Base-by-base conservation (phyloP, 1,284 basidiomycete genomes). In the Moesziomyces sp. region DNA sequence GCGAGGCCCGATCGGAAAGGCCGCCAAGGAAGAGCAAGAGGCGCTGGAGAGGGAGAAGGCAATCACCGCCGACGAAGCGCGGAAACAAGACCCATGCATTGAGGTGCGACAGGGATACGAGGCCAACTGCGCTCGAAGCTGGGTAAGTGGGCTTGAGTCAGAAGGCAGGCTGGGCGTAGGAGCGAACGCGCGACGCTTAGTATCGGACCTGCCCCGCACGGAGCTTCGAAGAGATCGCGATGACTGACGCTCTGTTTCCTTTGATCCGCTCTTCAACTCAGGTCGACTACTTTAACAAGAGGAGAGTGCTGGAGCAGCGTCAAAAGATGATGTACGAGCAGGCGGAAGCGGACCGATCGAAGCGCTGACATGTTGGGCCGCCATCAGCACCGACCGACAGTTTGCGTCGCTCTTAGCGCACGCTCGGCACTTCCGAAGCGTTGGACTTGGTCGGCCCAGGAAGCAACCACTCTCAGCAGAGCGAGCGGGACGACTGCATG, bases 221-320 rank as follows among this genome's bases (percentile, higher is more conserved):
- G 16, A n/a, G 19, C 19, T 35, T n/a, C 52, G 50, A 40, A 35
- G 8, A 28, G 21, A 44, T 24, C 14, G 14, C 16, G 13, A 7
- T 23, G n/a, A 28, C 58, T 60, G 45, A 65, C 44, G 19, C 14
- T 18, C 30, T 18, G 35, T 21, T 28, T 23, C n/a, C 43, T 21
- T 24, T 38, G 45, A 18, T n/a, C 4, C 13, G 35, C 5, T 46
- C 34, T 24, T 24, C 26, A 9, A 34, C 19, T 9, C 61, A 81
- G 81, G 71, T 83, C 24, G 81, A 83, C 40, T 83, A 83, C 70
- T 83, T 83, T 58, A 82, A 83, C 62, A 83, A 83, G 65, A 60
- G 82, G 38, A 67, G 81, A 48, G 77, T 83, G 1, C 54, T 83
- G 21, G 81, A 83, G 44, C 80, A 83, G 58, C 74, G 82, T 21